Evolutionary conservation across 257 asterid species (phyloP), one percentile per base, ranked within the genome.

Genomic region (Fraxinus excelsior): DNA sequence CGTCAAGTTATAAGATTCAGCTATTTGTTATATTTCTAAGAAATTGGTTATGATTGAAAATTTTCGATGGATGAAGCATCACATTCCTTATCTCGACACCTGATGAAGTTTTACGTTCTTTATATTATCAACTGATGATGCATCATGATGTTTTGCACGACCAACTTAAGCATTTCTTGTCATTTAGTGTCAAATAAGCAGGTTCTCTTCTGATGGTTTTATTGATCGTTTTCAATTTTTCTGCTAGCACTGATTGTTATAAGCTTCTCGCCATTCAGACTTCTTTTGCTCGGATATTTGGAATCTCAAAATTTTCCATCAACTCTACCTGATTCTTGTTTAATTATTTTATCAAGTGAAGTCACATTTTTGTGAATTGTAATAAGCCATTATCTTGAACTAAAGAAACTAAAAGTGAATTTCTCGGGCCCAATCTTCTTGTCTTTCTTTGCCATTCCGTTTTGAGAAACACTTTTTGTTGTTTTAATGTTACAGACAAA

Each of bases 401-500:
- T 19, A 9, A 10, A 73, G 32, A 51, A 51, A 23, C 51, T 31
- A 4, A 49, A 73, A 35, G 14, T 74, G 53, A 32, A 18, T 58
- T 74, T 11, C 38, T 11, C 1, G 29, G 56, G 56, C 56, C 29
- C 44, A 28, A n/a, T 74, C 25, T 58, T 74, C 56, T 23, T 25
- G 44, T 46, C 6, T 13, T 51, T 5, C 49, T 31, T 73, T 51
- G 19, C 31, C n/a, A 0, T 31, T 66, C 67, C 49, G 5, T 34
- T 58, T 73, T 34, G 69, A 21, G 9, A 13, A 51, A 56, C 8
- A 31, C n/a, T 46, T 46, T 12, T 1, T 2, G 58, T 49, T 49
- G n/a, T 14, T 49, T 35, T 16, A 14, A 12, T 44, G 3, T 44
- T 10, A 77, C 87, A 94, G 97, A 97, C 93, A 68, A 94, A 94